Evolutionary conservation across 2,329 filamentous ascomycete genomes (phyloP).

Genomic region (Juglanconis juglandina): DNA sequence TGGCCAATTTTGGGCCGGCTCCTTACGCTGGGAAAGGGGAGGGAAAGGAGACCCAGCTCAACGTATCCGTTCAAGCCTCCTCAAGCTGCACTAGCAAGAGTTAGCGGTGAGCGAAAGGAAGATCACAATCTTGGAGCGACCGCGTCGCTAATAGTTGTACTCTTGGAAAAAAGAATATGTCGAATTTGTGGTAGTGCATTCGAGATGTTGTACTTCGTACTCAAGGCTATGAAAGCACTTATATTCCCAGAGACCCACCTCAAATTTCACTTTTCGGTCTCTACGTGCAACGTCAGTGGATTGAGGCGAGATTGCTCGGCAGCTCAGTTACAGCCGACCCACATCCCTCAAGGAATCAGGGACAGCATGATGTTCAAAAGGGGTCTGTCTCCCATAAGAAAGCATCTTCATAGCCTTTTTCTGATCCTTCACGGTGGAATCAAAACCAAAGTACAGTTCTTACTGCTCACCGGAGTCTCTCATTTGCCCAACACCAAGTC

Average conservation of each 20-base stretch:
- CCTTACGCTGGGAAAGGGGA: neutral
- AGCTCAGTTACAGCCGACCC: neutral
- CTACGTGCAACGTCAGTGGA: neutral
- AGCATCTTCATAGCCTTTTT: too few relatives aligned
- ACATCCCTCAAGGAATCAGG: too few relatives aligned
- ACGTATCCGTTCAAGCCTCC: neutral
- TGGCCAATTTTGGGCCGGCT: neutral
- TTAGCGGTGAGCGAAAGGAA: neutral
- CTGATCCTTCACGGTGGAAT: too few relatives aligned
- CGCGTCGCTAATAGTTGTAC: too few relatives aligned
- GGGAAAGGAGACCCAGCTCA: neutral
- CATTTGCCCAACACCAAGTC: neutral
- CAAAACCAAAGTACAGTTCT: too few relatives aligned
- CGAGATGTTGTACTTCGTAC: too few relatives aligned
- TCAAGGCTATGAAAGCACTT: neutral
- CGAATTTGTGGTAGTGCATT: too few relatives aligned
- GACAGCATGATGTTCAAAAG: neutral
- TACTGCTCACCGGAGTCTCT: slow-evolving; percentile 4
- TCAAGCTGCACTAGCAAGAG: neutral
- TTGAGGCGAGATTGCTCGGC: neutral
- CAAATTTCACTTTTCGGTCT: neutral
- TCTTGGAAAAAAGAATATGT: too few relatives aligned
- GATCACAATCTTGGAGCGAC: too few relatives aligned
- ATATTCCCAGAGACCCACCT: neutral
- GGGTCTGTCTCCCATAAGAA: too few relatives aligned